Evolutionary conservation across 345 rosid genomes (phyloP).

Genomic region (Populus pruinosa): DNA sequence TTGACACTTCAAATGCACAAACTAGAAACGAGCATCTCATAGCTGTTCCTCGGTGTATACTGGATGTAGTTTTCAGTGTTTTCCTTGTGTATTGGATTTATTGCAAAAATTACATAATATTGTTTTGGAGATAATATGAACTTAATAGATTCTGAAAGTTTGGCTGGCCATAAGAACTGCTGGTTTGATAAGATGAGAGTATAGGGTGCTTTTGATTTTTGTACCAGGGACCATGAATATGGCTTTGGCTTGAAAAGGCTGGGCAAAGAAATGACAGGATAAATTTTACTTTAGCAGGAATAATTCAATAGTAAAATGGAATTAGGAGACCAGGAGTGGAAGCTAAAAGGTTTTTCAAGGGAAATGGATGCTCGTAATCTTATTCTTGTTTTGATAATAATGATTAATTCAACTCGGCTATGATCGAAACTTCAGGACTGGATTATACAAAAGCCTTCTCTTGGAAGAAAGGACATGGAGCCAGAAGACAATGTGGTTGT

Average conservation of each 20-base stretch:
- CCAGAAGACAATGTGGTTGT: neutral
- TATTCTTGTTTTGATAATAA: neutral
- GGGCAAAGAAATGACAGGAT: neutral
- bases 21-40: conserved; percentile 2
- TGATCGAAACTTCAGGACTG: neutral
- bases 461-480: neutral
- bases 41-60: neutral
- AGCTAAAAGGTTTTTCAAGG: neutral
- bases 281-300: neutral
- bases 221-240: neutral
- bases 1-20: conserved; percentile 8
- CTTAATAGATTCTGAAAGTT: conserved; percentile 1
- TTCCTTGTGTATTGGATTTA: neutral
- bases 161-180: neutral
- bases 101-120: neutral
- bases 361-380: neutral
- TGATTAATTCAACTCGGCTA: neutral
- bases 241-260: neutral
- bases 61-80: neutral
- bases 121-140: neutral
- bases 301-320: neutral
- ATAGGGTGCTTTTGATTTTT: neutral
- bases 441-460: neutral
- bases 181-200: neutral
- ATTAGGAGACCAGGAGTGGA: neutral